Evolutionary conservation across 139 green algal species (phyloP).

Genomic region (Zygnema circumcarinatum): DNA sequence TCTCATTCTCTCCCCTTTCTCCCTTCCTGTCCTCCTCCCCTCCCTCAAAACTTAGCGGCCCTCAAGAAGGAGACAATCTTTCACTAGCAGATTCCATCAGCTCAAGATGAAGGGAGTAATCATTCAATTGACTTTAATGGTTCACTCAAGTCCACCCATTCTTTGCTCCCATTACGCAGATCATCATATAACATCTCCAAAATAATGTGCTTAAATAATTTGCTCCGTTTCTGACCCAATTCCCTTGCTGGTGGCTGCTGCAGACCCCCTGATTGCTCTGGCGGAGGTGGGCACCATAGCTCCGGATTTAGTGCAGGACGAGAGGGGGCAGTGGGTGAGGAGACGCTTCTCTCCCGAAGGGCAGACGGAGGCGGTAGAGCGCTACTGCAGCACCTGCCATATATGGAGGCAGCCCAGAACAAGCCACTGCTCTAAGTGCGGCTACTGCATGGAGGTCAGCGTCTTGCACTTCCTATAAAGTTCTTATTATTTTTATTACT

Average conservation of each 20-base stretch:
- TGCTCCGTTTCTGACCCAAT: no score
- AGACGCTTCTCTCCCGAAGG: neutral
- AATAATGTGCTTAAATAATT: no score
- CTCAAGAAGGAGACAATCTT: no score
- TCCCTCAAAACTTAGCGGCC: neutral
- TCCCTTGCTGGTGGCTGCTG: no score
- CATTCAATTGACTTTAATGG: no score
- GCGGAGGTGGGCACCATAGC: slow-evolving; percentile 23
- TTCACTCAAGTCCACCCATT: no score
- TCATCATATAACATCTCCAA: no score
- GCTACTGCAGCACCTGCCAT: slow-evolving; percentile 77
- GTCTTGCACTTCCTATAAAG: no score
- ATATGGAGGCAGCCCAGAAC: slow-evolving; percentile 74
- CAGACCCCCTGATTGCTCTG: slow-evolving; percentile 28
- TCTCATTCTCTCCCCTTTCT: neutral
- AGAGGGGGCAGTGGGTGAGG: slow-evolving; percentile 41
- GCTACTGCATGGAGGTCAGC: slow-evolving; percentile 74
- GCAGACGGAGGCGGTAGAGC: neutral
- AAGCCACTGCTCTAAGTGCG: slow-evolving; percentile 75
- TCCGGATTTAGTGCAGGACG: slow-evolving; percentile 23
- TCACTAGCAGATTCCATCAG: no score
- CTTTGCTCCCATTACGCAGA: no score
- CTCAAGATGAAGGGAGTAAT: no score
- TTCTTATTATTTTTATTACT: no score
- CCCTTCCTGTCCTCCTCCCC: neutral